Evolutionary conservation across 371 early-diverging fungal species (phyloP), one percentile per base, ranked within the genome.

Genomic region (Rhizopus microsporus): DNA sequence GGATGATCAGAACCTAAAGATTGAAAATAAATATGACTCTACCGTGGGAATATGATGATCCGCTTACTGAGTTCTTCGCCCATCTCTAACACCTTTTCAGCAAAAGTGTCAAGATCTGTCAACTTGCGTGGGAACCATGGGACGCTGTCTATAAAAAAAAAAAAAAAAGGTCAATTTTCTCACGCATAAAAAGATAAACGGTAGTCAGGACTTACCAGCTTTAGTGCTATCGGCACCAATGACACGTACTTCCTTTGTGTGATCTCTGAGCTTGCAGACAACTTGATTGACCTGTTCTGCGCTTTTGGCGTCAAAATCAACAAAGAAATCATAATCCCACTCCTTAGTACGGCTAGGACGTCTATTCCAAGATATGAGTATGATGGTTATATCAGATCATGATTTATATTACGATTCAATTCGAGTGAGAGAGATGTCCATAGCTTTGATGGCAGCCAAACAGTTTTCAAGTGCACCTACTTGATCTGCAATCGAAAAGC

Each of bases 111-210:
- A 60, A 98, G 80, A 71, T 98, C 98, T 34, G 87, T 65, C 75
- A 92, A 83, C 69, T 93, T 94, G 64, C 96, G 88, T 42, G 98
- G 98, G 80, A 97, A 98, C 96, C 96, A 97, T 29, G 95, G 95
- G 8, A 75, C 74, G 53, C 73, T 77, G 42, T 72, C 80, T 80
- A 54, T 49, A 23, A 39, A 43, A 51, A 48, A 32, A 23, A 23
- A 23, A 39, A 43, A 51, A 48, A 32, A 23, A 23, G 7, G 8
- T 54, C 16, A 23, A 43, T n/a, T 42, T 52, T 44, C 51, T 15
- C 54, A 60, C 54, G 34, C 37, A 49, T 29, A 7, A 10, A 6
- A n/a, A 23, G 8, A 39, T 17, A 52, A 42, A 5, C 37, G 38
- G 30, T 34, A 7, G 30, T 49, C 12, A 39, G 32, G 32, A 32